Percentiles rank a stretch among this genome's conserved stretches.
phyloP scores from a whole-genome alignment of 108 stramenopile species.

The Licmophora abbreviata region DNA sequence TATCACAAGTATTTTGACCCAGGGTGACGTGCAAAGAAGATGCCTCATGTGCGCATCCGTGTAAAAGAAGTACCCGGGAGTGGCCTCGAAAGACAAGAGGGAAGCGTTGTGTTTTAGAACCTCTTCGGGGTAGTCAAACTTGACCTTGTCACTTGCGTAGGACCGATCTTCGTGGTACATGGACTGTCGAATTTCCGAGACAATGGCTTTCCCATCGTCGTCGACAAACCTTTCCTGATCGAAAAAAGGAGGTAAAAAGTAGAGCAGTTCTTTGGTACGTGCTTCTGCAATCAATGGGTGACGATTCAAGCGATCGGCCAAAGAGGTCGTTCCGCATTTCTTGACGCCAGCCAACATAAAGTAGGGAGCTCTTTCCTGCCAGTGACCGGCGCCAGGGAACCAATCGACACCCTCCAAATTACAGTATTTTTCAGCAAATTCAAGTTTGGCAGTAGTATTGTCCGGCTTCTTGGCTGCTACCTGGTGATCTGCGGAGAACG shows the following conservation, averaged over 20 bases:
- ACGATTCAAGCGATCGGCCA: constrained; percentile 71
- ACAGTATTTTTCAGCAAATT: no score
- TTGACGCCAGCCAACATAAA: constrained; percentile 76
- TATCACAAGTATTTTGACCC: constrained; percentile 56
- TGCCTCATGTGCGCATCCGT: constrained; percentile 2
- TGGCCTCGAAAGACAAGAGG: constrained; percentile 11
- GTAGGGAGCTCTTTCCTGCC: constrained; percentile 27
- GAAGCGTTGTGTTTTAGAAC: background rate
- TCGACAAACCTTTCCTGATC: background rate
- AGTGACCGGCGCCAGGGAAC: constrained; percentile 20
- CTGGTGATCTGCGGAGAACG: no score
- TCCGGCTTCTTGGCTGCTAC: no score
- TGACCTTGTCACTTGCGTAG: background rate
- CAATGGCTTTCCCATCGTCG: background rate
- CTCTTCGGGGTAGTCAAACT: no score
- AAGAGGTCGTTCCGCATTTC: constrained; percentile 81
- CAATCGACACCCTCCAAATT: background rate
- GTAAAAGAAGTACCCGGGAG: constrained; percentile 22
- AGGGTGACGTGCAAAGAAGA: constrained; percentile 21
- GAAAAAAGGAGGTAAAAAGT: constrained; percentile 31
- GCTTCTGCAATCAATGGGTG: constrained; percentile 66
- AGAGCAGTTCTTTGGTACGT: constrained; percentile 62
- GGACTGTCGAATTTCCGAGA: background rate
- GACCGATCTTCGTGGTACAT: constrained; percentile 1
- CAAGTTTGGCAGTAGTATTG: no score